Percentiles rank a stretch among this genome's conserved stretches.
These are phyloP conservation scores for Umbilicaria muhlenbergii DNA, from an alignment of 495 filamentous ascomycete species.

Conservation along the genomic window DNA sequence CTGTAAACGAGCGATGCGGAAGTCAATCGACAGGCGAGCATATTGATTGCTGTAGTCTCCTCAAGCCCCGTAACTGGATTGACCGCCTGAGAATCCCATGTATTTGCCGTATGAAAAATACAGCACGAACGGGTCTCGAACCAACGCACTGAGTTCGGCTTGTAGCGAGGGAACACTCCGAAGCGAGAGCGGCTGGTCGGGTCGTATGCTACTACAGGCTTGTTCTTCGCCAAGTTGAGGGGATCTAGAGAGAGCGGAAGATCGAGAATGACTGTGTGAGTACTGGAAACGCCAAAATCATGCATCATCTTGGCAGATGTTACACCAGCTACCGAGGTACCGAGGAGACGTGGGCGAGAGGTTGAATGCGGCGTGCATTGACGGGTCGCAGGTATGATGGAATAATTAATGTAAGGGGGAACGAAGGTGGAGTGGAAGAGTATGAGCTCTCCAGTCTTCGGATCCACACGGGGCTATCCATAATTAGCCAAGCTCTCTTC, in stretches of 20 bases:
- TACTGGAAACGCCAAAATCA: slow-evolving; percentile 46
- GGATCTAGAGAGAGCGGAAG: slow-evolving; percentile 48
- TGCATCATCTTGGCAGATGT: slow-evolving; percentile 54
- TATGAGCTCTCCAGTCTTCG: slow-evolving; percentile 40
- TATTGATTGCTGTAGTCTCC: slow-evolving; percentile 27
- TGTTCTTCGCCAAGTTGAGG: slow-evolving; percentile 33
- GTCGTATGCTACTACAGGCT: slow-evolving; percentile 40
- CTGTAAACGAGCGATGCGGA: slow-evolving; percentile 41
- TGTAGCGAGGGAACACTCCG: slow-evolving; percentile 44
- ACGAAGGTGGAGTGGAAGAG: slow-evolving; percentile 45
- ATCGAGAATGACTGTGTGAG: slow-evolving; percentile 49
- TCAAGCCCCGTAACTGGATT: slow-evolving; percentile 8
- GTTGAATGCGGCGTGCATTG: background rate
- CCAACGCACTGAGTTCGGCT: slow-evolving; percentile 39
- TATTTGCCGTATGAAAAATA: slow-evolving; percentile 54
- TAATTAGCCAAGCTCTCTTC: background rate
- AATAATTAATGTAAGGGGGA: slow-evolving; percentile 49
- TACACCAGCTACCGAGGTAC: slow-evolving; percentile 36
- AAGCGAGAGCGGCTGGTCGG: slow-evolving; percentile 35
- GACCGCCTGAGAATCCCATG: slow-evolving; percentile 32
- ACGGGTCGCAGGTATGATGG: slow-evolving; percentile 30
- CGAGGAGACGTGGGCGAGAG: slow-evolving; percentile 15
- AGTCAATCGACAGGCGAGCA: slow-evolving; percentile 46
- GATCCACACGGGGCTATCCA: slow-evolving; percentile 37
- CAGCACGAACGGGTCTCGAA: slow-evolving; percentile 47